Evolutionary conservation across 2,329 filamentous ascomycete species (phyloP), one percentile per base, ranked within the genome.

Genomic region (Pyrenophora tritici-repentis): DNA sequence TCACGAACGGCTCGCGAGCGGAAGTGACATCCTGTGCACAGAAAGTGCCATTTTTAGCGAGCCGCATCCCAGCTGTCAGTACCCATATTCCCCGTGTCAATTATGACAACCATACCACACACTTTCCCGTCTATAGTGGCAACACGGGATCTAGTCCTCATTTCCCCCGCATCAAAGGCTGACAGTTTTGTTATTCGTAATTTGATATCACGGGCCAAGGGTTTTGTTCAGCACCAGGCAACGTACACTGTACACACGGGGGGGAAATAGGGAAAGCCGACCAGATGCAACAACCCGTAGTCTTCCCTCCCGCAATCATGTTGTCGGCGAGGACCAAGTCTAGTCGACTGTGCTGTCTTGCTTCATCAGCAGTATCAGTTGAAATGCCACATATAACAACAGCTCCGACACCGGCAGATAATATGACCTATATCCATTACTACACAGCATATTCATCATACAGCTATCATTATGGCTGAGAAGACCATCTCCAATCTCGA

Each of bases 391-490:
- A 40, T 40, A 14, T 29, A 24, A 24, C 22, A 24, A 24, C 8
- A 24, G 22, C 22, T 40, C 14, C 2, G 3, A 10, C 6, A 16
- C 5, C 5, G 12, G 5, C 37, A 13, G 17, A 36, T 18, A 12
- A 17, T 17, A 18, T 18, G 16, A 16, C 8, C 26, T 52, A 52
- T 52, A 60, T 50, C 14, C 18, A 42, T 29, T 20, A 9, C 14
- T 43, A 36, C 48, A 39, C 36, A 13, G 44, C 24, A 29, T 35
- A 17, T 42, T 29, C 10, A 33, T 40, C 49, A 49, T 41, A 46
- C 37, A 39, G 37, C 38, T 35, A 41, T 10, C 41, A 24, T 40
- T 34, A 63, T 59, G 54, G 29, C 52, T 26, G 60, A 62, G 42
- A 65, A 63, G 36, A 47, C 39, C 3, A 37, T 43, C 39, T 50